These are phyloP conservation scores for Myxozyma geophila DNA, from an alignment of 805 yeast genomes.

Conservation along the genomic window DNA sequence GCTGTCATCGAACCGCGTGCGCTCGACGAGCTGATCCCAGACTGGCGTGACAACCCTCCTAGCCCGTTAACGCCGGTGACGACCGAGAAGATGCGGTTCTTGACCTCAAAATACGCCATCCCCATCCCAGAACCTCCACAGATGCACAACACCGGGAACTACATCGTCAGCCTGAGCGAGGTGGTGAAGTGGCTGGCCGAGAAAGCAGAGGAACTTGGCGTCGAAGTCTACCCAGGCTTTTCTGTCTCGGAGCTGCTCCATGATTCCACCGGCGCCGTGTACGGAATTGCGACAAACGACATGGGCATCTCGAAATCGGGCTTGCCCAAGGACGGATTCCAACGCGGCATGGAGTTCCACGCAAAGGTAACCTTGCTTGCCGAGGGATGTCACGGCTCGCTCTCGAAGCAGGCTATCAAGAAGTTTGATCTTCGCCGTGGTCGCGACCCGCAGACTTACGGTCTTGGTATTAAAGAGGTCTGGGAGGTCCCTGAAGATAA, in stretches of 20 bases:
- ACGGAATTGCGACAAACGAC: constrained; percentile 94
- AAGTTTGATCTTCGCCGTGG: constrained; percentile 70
- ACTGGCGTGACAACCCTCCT: constrained; percentile 50
- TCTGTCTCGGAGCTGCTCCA: constrained; percentile 68
- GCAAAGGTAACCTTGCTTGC: constrained; percentile 88
- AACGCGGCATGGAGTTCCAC: constrained; percentile 96
- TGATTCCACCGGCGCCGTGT: constrained; percentile 59
- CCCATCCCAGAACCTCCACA: constrained; percentile 94
- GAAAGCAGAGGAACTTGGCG: constrained; percentile 90
- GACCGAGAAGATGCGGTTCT: constrained; percentile 72
- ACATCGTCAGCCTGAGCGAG: constrained; percentile 79
- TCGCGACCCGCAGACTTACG: constrained; percentile 80
- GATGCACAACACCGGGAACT: constrained; percentile 81
- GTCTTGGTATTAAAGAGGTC: constrained; percentile 93
- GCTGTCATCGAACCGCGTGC: constrained; percentile 93
- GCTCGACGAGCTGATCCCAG: constrained; percentile 79
- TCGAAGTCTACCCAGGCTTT: constrained; percentile 89
- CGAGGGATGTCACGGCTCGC: constrained; percentile 98
- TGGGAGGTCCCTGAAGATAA: constrained; percentile 91
- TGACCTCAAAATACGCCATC: constrained; percentile 63
- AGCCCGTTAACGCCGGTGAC: constrained; percentile 67
- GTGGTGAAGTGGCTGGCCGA: constrained; percentile 83
- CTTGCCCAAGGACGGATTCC: constrained; percentile 78
- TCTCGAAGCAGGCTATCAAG: constrained; percentile 74
- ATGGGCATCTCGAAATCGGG: constrained; percentile 82